Base-by-base conservation (phyloP, 2,329 filamentous ascomycete species). In the Orbilia blumenaviensis region DNA sequence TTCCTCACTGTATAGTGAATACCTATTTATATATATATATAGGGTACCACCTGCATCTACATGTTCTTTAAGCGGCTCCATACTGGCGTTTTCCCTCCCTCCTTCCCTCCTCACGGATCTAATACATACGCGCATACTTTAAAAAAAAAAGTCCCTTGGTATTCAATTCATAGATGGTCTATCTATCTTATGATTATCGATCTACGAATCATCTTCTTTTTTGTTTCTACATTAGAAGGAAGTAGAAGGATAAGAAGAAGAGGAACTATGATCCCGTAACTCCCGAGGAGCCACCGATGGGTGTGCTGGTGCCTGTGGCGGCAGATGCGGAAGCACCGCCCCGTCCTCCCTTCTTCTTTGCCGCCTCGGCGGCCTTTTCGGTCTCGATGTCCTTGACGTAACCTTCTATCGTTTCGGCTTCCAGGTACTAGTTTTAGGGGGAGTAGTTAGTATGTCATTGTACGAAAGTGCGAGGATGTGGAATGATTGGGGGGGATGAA, bases 321-420 rank as follows among this genome's bases (percentile, higher is more conserved):
- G 79, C 85, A 81, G 72, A 61, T 18, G 72, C 48, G 23, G 66
- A 61, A 38, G 67, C 61, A 14, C 66, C 76, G 14, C 83, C 81
- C 38, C 90, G 87, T 73, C 92, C 91, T 48, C 89, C 92, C 90
- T 97, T 96, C 90, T 97, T 97, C 88, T 93, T 97, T 42, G 92
- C 93, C 23, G 94, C 94, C 86, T 99, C 95, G 84, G 98, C 95
- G 83, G 97, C 94, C 88, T 99, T 99, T 88, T 99, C 96, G 81
- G 94, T 92, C 87, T 99, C 96, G 84, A 99, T 99, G 84, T 89
- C 95, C 89, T 98, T 98, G 82, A 99, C 96, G 82, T 96, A 97
- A 80, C 89, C 89, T 87, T 99, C 95, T 81, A 99, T 99, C 81
- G 97, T 92, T 83, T 98, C 94, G 32, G 94, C 91, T 1, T 93